These are phyloP conservation scores for Exserohilum turcica DNA, from an alignment of 2,329 filamentous ascomycete species.

Conservation along the genomic window DNA sequence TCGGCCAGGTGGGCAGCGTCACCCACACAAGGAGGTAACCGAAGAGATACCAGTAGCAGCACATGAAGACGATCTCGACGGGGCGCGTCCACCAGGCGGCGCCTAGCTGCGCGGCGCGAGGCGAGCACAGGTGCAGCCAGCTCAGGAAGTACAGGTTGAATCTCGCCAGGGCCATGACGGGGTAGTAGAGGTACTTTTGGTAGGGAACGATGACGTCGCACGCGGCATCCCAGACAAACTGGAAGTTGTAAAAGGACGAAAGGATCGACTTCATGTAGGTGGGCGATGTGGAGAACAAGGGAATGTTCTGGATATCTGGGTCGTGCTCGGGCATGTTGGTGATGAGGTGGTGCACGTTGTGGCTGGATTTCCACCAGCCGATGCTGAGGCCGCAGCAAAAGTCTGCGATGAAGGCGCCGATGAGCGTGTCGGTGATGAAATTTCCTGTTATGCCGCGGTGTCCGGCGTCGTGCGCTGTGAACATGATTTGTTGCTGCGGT, in stretches of 20 bases:
- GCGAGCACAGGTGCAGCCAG: conserved; percentile 74
- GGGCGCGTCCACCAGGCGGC: conserved; percentile 82
- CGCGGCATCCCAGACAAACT: conserved; percentile 78
- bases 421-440: conserved; percentile 63
- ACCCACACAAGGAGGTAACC: conserved; percentile 81
- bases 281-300: conserved; percentile 85
- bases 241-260: conserved; percentile 81
- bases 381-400: conserved; percentile 70
- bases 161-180: conserved; percentile 77
- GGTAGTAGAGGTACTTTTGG: conserved; percentile 83
- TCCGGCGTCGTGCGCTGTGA: conserved; percentile 68
- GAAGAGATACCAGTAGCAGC: conserved; percentile 86
- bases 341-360: conserved; percentile 71
- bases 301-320: conserved; percentile 65
- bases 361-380: conserved; percentile 72
- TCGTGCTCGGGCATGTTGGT: conserved; percentile 64
- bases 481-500: conserved; percentile 68
- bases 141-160: conserved; percentile 87
- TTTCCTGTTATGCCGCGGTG: conserved; percentile 67
- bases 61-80: conserved; percentile 75
- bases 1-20: conserved; percentile 69
- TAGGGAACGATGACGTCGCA: conserved; percentile 72
- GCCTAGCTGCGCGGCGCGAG: conserved; percentile 73
- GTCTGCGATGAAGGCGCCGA: conserved; percentile 67
- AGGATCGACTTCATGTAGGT: conserved; percentile 73